Percentiles rank a stretch among this genome's conserved stretches.
Evolutionary conservation across 805 yeast genomes (phyloP).

Genomic region (Metschnikowia kofuensis): DNA sequence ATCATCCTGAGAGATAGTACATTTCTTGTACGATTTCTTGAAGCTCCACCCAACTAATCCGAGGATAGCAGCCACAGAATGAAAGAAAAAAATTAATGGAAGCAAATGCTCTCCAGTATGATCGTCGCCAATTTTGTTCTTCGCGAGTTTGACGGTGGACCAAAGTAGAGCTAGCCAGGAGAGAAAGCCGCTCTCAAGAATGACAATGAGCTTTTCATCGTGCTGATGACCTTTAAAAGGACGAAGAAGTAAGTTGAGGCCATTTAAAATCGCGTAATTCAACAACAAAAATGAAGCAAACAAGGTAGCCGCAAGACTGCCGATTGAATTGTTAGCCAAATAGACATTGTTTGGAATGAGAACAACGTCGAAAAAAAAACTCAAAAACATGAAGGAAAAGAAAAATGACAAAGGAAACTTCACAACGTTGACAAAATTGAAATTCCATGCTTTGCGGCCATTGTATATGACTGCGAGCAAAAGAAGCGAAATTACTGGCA

Average conservation of each 20-base stretch:
- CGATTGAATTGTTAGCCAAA: conserved; percentile 39
- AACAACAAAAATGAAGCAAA: conserved; percentile 48
- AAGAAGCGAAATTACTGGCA: conserved; percentile 53
- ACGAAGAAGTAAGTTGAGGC: conserved; percentile 32
- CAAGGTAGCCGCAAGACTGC: conserved; percentile 36
- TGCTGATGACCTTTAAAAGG: conserved; percentile 34
- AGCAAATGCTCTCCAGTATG: conserved; percentile 55
- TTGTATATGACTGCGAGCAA: conserved; percentile 47
- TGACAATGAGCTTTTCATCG: conserved; percentile 54
- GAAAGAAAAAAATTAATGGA: conserved; percentile 44
- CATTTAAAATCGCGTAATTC: conserved; percentile 56
- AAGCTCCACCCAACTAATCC: conserved; percentile 52
- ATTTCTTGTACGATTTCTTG: conserved; percentile 14
- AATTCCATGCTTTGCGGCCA: conserved; percentile 47
- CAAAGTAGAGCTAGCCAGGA: conserved; percentile 56
- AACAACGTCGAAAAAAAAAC: conserved; percentile 20
- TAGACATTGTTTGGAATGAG: conserved; percentile 26
- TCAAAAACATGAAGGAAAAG: conserved; percentile 38
- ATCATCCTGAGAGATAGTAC: conserved; percentile 19
- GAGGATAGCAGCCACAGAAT: conserved; percentile 45
- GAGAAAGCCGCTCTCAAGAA: conserved; percentile 51
- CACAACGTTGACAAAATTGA: conserved; percentile 39
- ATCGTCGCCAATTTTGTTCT: conserved; percentile 38
- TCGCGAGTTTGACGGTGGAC: conserved; percentile 46
- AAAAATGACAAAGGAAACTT: conserved; percentile 52